Evolutionary conservation across 345 rosid genomes (phyloP).

Genomic region (Noccaea caerulescens): DNA sequence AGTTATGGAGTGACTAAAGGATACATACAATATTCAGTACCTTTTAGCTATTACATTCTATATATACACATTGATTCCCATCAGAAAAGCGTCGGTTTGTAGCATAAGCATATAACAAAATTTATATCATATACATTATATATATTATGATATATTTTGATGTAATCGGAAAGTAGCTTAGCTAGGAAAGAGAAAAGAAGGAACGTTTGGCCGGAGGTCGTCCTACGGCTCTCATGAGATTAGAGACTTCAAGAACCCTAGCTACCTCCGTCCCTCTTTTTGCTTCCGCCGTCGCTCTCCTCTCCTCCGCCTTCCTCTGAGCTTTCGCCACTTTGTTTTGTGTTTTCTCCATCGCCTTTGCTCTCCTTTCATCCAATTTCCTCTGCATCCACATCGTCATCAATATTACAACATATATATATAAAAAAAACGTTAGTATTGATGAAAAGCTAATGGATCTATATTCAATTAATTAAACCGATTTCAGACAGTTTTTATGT

Average conservation of each 20-base stretch:
- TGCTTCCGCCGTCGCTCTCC: constrained; percentile 84
- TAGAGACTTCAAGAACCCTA: constrained; percentile 70
- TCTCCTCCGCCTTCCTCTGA: constrained; percentile 86
- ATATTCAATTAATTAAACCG: not conserved
- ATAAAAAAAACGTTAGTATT: not conserved
- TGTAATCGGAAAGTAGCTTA: not conserved
- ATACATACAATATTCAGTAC: not conserved
- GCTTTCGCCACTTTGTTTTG: constrained; percentile 86
- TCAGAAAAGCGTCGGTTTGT: constrained; percentile 1
- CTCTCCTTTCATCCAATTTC: constrained; percentile 92
- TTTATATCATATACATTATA: no score
- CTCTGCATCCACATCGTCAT: constrained; percentile 53
- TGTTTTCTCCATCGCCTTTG: constrained; percentile 84
- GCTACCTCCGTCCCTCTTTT: constrained; percentile 84
- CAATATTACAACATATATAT: not conserved
- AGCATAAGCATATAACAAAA: not conserved
- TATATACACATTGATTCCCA: constrained; percentile 31
- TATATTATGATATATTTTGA: not conserved
- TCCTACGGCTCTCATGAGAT: constrained; percentile 93
- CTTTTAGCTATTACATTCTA: constrained; percentile 7
- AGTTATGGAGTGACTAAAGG: not conserved
- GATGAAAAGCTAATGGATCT: not conserved
- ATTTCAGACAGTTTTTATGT: not conserved
- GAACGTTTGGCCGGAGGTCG: constrained; percentile 84
- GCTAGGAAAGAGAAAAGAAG: constrained; percentile 57